Conservation (phyloP, 225 moss, liverwort and hornwort species). For the Pseudisothecium myosuroides region DNA sequence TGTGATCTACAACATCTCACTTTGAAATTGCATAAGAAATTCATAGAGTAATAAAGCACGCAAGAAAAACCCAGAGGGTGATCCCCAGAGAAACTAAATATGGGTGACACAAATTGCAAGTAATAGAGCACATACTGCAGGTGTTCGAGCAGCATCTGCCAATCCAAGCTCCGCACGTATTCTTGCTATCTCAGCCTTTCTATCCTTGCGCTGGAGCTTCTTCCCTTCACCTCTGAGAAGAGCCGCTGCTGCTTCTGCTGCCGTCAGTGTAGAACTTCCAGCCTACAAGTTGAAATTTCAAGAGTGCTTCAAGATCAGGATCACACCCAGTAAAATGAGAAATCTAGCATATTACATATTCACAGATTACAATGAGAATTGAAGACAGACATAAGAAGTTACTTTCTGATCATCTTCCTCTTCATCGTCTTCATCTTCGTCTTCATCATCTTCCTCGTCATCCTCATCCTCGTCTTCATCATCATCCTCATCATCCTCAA, state of each 20-base stretch:
- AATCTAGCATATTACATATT: not conserved
- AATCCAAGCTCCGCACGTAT: constrained; percentile 74
- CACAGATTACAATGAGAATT: not conserved
- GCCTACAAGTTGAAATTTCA: constrained; percentile 11
- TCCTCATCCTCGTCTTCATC: constrained; percentile 54
- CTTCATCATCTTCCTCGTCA: constrained; percentile 38
- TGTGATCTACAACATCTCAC: not conserved
- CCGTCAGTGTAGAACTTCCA: constrained; percentile 36
- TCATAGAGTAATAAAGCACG: not conserved
- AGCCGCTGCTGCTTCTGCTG: constrained; percentile 66
- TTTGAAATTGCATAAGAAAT: not conserved
- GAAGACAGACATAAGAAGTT: not conserved
- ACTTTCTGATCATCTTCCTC: constrained; percentile 45
- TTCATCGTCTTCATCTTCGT: constrained; percentile 37
- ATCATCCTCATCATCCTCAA: constrained; percentile 57
- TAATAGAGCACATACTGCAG: constrained; percentile 30
- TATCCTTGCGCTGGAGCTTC: constrained; percentile 65
- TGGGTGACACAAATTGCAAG: not conserved
- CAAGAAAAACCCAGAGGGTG: not conserved
- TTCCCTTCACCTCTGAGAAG: constrained; percentile 67
- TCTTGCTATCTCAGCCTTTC: constrained; percentile 63
- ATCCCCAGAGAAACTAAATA: not conserved
- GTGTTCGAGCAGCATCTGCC: constrained; percentile 74
- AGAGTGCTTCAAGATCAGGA: not conserved
- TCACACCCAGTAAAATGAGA: not conserved